Evolutionary conservation across 371 early-diverging fungal genomes (phyloP).

Genomic region (Conidiobolus incongruus): DNA sequence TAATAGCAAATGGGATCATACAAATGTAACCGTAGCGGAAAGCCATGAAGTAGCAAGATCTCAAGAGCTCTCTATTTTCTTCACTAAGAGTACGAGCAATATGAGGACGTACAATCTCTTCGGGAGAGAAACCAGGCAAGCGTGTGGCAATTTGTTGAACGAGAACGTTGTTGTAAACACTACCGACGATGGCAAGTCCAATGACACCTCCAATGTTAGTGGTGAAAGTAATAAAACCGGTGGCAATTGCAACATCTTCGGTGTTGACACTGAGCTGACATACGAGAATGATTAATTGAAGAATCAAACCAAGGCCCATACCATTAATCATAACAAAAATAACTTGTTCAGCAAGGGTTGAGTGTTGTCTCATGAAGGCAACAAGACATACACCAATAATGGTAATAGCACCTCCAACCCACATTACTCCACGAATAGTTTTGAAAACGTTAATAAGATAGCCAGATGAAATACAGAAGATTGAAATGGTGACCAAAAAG

Average conservation of each 20-base stretch:
- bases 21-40: too few relatives aligned
- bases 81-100: too few relatives aligned
- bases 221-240: constrained; percentile 32
- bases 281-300: constrained; percentile 4
- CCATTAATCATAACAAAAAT: constrained; percentile 32
- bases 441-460: constrained; percentile 15
- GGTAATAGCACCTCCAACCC: constrained; percentile 14
- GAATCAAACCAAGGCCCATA: constrained; percentile 25
- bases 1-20: too few relatives aligned
- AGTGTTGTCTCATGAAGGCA: constrained; percentile 14
- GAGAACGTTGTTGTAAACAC: constrained; percentile 20
- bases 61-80: too few relatives aligned
- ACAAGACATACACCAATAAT: constrained; percentile 18
- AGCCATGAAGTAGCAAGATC: too few relatives aligned
- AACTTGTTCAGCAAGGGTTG: constrained; percentile 18
- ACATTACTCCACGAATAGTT: too few relatives aligned
- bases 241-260: constrained; percentile 24
- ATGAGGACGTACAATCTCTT: too few relatives aligned
- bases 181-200: constrained; percentile 32
- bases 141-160: background rate
- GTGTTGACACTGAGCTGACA: too few relatives aligned
- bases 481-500: constrained; percentile 16
- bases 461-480: constrained; percentile 12
- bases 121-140: too few relatives aligned
- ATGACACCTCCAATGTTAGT: constrained; percentile 41